A percentile compares a stretch with the other conserved stretches of the same genome.
Evolutionary conservation across 257 asterid genomes (phyloP).

Genomic region (Penstemon newberryi): DNA sequence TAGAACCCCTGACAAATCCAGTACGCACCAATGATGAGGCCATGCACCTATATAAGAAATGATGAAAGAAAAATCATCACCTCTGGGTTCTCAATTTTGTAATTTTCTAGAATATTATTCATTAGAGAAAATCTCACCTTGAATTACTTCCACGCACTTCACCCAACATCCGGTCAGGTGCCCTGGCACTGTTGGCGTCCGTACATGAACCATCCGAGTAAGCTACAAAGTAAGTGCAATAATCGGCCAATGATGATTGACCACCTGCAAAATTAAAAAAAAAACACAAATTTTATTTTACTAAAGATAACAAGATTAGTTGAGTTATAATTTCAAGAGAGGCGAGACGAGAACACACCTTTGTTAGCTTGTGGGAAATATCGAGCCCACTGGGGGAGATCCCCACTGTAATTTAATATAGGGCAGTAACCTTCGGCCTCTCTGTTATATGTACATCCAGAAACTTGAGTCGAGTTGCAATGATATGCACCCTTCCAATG

Average conservation of each 20-base stretch:
- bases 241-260: constrained; percentile 97
- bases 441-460: constrained; percentile 93
- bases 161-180: constrained; percentile 96
- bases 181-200: constrained; percentile 89
- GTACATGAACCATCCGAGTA: constrained; percentile 99
- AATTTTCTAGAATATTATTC: not conserved
- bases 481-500: constrained; percentile 92
- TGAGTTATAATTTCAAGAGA: not conserved
- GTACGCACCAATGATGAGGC: constrained; percentile 82
- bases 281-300: no score
- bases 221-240: constrained; percentile 94
- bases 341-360: constrained; percentile 46
- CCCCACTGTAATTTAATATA: constrained; percentile 81
- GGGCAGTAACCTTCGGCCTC: constrained; percentile 99
- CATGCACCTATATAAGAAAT: constrained; percentile 68
- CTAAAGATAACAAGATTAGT: not conserved
- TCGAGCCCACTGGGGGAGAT: constrained; percentile 96
- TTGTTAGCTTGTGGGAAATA: constrained; percentile 86
- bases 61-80: constrained; percentile 17
- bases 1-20: constrained; percentile 90
- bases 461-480: constrained; percentile 85
- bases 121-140: constrained; percentile 46
- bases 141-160: constrained; percentile 94
- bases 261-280: constrained; percentile 66
- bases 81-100: constrained; percentile 12